Evolutionary conservation across 2,329 filamentous ascomycete genomes (phyloP).

Genomic region (Fusarium sp.): DNA sequence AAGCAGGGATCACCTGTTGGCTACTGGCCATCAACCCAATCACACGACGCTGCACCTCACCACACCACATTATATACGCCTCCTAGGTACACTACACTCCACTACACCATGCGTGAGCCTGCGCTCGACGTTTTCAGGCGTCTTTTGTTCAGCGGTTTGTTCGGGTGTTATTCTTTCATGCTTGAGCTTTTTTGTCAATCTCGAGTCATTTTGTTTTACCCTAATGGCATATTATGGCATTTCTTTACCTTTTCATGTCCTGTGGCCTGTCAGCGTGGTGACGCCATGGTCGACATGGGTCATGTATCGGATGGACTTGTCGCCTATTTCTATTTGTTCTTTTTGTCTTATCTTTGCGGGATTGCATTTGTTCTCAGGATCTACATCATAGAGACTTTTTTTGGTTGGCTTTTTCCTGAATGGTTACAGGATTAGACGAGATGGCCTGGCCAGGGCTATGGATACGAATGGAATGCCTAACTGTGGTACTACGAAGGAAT

Average conservation of each 20-base stretch:
- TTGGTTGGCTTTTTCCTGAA: slow-evolving; percentile 14
- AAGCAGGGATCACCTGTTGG: slow-evolving; percentile 38
- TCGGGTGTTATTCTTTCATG: slow-evolving; percentile 5
- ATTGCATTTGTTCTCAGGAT: slow-evolving; percentile 18
- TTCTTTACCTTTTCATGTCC: slow-evolving; percentile 16
- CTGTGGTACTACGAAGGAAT: slow-evolving; percentile 34
- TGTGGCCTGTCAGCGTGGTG: slow-evolving; percentile 4
- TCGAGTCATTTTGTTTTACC: slow-evolving; percentile 28
- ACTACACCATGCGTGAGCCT: slow-evolving; percentile 10
- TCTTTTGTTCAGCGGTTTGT: slow-evolving; percentile 10
- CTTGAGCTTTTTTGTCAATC: slow-evolving; percentile 32
- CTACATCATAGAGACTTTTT: slow-evolving; percentile 43
- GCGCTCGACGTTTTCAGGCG: slow-evolving; percentile 38
- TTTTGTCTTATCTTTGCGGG: slow-evolving; percentile 15
- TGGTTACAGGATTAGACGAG: slow-evolving; percentile 44
- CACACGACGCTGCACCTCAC: slow-evolving; percentile 13
- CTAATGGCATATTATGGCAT: slow-evolving; percentile 12
- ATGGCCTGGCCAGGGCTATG: slow-evolving; percentile 23
- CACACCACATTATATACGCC: slow-evolving; percentile 21
- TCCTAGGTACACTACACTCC: slow-evolving; percentile 16
- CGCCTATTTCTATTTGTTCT: slow-evolving; percentile 18
- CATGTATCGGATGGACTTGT: slow-evolving; percentile 37
- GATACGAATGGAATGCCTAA: slow-evolving; percentile 42
- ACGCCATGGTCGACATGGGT: slow-evolving; percentile 13
- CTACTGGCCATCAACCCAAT: slow-evolving; percentile 17